phyloP scores from a whole-genome alignment of 2,329 filamentous ascomycete genomes.

The Pyrenophora teres region DNA sequence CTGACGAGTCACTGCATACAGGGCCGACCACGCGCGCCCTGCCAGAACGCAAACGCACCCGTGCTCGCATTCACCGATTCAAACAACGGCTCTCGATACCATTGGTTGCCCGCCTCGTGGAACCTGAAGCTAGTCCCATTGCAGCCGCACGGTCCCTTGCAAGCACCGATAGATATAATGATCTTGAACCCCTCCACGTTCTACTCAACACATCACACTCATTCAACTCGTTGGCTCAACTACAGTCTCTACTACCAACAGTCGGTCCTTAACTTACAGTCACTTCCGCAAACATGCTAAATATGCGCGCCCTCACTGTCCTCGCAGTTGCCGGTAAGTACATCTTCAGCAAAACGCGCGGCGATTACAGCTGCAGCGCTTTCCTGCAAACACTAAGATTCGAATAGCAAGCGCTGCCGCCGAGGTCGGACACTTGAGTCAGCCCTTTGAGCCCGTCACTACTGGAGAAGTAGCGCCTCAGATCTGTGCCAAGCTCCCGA shows the following conservation, averaged over 20 bases:
- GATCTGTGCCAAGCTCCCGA: constrained; percentile 20
- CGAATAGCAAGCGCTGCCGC: constrained; percentile 13
- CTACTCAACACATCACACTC: constrained; percentile 8
- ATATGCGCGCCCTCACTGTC: constrained; percentile 14
- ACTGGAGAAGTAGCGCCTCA: constrained; percentile 9
- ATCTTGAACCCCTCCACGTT: background rate
- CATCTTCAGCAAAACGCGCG: background rate
- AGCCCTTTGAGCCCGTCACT: constrained; percentile 4
- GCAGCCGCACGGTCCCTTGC: background rate
- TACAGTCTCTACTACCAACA: constrained; percentile 2
- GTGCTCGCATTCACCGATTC: constrained; percentile 6
- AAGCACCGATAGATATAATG: constrained; percentile 3
- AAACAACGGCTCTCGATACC: background rate
- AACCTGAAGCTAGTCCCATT: constrained; percentile 2
- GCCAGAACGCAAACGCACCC: constrained; percentile 15
- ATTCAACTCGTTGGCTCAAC: background rate
- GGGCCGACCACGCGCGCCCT: background rate
- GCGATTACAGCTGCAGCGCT: background rate
- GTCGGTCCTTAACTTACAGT: background rate
- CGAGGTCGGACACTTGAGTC: constrained; percentile 11
- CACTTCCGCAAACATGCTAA: constrained; percentile 9
- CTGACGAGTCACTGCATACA: background rate
- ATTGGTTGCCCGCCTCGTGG: constrained; percentile 12
- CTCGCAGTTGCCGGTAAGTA: constrained; percentile 17
- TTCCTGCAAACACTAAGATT: background rate